Evolutionary conservation across 805 yeast species (phyloP), one percentile per base, ranked within the genome.

Genomic region (Nakazawaea wyomingensis): DNA sequence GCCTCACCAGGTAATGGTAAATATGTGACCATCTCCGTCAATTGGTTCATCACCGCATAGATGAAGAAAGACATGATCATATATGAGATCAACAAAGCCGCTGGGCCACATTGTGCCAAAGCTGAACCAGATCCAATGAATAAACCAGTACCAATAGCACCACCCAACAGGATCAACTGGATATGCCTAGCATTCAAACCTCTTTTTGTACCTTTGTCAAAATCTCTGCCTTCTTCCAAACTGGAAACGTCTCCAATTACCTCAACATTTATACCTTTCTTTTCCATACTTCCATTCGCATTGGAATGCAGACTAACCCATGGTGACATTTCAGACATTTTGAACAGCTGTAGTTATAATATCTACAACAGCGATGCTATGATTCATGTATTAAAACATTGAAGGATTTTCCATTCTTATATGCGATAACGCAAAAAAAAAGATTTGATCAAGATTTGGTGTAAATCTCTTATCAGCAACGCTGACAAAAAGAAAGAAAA

Each of bases 141-240:
- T 44, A 83, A 61, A 57, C 91, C 90, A 3, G 88, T 80, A 50
- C 91, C 91, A 39, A 82, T 78, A 51, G 83, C 78, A 27, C 87
- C 84, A 26, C 87, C 87, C 33, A 84, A 71, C 31, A 88, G 82
- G 52, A 84, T 82, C 82, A 85, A 76, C 47, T 80, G 77, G 54
- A 84, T 66, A 60, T 83, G 90, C 55, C 88, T 60, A 16, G 80
- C 72, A 55, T 80, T 79, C 46, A 83, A 63, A 39, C 71, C 72
- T 57, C 89, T 67, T 54, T 75, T 73, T 5, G 45, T 42, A 24
- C 41, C 41, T 4, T 34, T 31, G 7, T 42, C 41, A 17, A 36
- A 36, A 4, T 18, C 4, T 17, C 26, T 17, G 6, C 28, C 36
- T 19, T 38, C 41, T 26, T 42, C 45, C 4, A 42, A 5, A 42